phyloP scores from a whole-genome alignment of 2,329 filamentous ascomycete species.

The Colletotrichum karsti region DNA sequence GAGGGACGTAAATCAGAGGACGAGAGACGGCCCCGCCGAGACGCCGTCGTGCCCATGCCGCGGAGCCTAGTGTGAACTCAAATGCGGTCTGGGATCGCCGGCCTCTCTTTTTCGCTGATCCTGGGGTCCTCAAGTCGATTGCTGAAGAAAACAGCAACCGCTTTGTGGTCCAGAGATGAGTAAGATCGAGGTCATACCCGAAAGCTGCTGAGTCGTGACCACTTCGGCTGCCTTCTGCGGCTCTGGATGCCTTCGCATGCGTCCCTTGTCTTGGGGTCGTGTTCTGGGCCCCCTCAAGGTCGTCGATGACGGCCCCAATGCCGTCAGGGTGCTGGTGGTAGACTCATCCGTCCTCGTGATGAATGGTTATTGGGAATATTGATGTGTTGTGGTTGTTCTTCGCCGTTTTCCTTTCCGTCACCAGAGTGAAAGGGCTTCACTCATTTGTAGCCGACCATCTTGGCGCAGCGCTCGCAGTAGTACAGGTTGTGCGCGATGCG shows the following conservation, averaged over 20 bases:
- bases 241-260: neutral
- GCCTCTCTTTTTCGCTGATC: neutral
- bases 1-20: neutral
- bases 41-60: neutral
- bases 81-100: neutral
- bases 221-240: neutral
- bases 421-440: neutral
- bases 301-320: neutral
- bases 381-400: neutral
- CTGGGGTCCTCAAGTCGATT: neutral
- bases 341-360: neutral
- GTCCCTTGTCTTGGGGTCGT: neutral
- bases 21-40: neutral
- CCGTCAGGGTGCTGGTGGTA: neutral
- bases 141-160: neutral
- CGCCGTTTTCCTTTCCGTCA: neutral
- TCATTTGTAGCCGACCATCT: conserved; percentile 71
- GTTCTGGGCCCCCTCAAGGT: neutral
- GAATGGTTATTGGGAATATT: neutral
- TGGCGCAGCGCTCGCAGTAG: conserved; percentile 72
- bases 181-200: conserved; percentile 1
- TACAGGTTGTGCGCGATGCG: conserved; percentile 72
- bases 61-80: conserved; percentile 4
- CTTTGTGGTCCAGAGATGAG: neutral
- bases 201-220: neutral